A percentile compares a stretch with the other conserved stretches of the same genome.
phyloP scores from a whole-genome alignment of 140 eudicot species.

The Flaveria floridana region DNA sequence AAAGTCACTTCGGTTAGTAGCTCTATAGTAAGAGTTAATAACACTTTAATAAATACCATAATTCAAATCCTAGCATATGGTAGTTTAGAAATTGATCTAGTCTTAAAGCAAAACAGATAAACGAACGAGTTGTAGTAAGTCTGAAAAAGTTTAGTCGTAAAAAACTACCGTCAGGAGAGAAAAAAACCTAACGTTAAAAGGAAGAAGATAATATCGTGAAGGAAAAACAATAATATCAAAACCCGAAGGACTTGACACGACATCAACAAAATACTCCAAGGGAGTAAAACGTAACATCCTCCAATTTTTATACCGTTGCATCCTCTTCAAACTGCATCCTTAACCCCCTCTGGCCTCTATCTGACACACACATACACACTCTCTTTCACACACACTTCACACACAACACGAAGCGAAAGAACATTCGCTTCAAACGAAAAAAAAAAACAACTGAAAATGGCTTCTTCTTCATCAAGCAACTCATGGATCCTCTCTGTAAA shows the following conservation, averaged over 20 bases:
- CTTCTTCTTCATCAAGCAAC: conserved; percentile 36
- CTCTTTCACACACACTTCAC: conserved; percentile 13
- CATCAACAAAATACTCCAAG: background rate
- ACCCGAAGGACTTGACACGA: background rate
- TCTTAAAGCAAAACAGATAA: no score
- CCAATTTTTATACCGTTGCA: conserved; percentile 28
- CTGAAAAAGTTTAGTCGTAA: no score
- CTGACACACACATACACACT: background rate
- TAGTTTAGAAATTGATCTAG: no score
- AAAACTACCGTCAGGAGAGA: no score
- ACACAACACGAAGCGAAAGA: conserved; percentile 12
- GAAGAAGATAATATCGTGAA: background rate
- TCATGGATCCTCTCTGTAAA: conserved; percentile 43
- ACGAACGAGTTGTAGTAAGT: no score
- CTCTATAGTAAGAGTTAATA: no score
- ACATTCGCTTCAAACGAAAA: conserved; percentile 21
- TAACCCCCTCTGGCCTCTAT: background rate
- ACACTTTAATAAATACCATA: no score
- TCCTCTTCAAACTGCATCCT: conserved; percentile 18
- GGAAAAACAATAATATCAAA: background rate
- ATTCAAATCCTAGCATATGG: no score
- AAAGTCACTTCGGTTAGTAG: no score
- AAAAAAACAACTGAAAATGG: conserved; percentile 18
- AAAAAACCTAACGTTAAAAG: no score
- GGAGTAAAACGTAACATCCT: conserved; percentile 20